Evolutionary conservation across 495 filamentous ascomycete genomes (phyloP).

Genomic region (Evernia prunastri): DNA sequence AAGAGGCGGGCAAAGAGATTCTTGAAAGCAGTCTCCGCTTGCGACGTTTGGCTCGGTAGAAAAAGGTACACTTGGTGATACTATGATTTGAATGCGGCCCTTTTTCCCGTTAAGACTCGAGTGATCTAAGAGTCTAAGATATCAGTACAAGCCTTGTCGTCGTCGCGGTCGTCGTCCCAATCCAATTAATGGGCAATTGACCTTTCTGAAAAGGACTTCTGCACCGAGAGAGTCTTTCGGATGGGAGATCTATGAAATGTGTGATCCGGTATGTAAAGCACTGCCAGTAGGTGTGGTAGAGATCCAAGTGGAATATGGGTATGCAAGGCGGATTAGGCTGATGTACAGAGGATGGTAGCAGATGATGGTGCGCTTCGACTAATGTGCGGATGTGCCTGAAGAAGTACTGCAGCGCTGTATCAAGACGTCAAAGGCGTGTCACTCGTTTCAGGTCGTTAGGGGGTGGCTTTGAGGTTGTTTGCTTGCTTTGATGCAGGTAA

Average conservation of each 20-base stretch:
- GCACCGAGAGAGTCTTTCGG: neutral
- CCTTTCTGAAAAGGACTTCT: neutral
- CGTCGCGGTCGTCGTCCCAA: neutral
- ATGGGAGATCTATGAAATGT: conserved; percentile 8
- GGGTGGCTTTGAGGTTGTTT: conserved; percentile 24
- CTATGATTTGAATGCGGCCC: neutral
- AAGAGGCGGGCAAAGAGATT: neutral
- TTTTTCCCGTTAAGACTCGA: neutral
- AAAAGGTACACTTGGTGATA: neutral
- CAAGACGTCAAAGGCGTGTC: conserved; percentile 35
- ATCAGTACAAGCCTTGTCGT: neutral
- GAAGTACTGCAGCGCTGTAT: conserved; percentile 16
- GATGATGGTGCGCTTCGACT: conserved; percentile 23
- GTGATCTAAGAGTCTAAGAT: neutral
- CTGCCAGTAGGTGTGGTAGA: neutral
- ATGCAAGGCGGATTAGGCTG: conserved; percentile 26
- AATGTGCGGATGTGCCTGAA: conserved; percentile 15
- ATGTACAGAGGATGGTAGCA: conserved; percentile 28
- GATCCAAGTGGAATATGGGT: conserved; percentile 15
- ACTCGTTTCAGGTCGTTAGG: conserved; percentile 55
- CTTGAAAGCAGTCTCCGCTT: neutral
- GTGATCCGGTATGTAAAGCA: conserved; percentile 3
- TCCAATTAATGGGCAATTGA: conserved; percentile 8
- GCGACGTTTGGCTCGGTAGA: neutral
- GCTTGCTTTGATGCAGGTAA: conserved; percentile 27